Conservation (phyloP, 2,329 filamentous ascomycete species). For the Nigrospora osmanthi region DNA sequence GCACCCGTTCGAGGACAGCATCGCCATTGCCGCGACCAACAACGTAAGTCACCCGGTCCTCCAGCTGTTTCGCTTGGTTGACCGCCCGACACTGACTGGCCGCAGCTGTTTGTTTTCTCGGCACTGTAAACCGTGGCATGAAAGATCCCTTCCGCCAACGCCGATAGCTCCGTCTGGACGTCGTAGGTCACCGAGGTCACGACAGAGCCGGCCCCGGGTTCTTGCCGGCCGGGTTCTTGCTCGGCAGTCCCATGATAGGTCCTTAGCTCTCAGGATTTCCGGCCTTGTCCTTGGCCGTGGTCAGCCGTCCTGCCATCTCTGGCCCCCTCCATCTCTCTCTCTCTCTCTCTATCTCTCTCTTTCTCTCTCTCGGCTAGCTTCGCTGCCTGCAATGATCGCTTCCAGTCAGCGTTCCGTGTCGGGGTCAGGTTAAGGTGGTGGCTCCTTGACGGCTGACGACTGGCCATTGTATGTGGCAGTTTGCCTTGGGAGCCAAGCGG, state of each 20-base stretch:
- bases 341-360: too few species aligned
- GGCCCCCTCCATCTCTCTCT: too few species aligned
- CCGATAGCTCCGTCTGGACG: not conserved
- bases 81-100: conserved; percentile 14
- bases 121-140: conserved; percentile 47
- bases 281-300: too few species aligned
- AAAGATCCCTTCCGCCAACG: not conserved
- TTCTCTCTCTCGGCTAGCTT: too few species aligned
- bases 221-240: not conserved
- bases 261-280: not conserved
- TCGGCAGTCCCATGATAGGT: not conserved
- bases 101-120: conserved; percentile 70
- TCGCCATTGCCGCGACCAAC: conserved; percentile 98
- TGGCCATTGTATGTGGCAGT: too few species aligned
- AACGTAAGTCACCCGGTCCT: conserved; percentile 62
- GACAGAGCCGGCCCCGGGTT: not conserved
- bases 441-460: too few species aligned
- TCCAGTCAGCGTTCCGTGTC: too few species aligned
- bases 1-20: conserved; percentile 99
- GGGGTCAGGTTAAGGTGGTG: too few species aligned
- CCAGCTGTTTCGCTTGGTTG: not conserved
- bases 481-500: too few species aligned
- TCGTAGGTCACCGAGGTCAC: not conserved
- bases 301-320: too few species aligned
- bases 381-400: too few species aligned